Conservation (phyloP, 768 basidiomycete species). For the Lanmaoa pseudosensibilis region DNA sequence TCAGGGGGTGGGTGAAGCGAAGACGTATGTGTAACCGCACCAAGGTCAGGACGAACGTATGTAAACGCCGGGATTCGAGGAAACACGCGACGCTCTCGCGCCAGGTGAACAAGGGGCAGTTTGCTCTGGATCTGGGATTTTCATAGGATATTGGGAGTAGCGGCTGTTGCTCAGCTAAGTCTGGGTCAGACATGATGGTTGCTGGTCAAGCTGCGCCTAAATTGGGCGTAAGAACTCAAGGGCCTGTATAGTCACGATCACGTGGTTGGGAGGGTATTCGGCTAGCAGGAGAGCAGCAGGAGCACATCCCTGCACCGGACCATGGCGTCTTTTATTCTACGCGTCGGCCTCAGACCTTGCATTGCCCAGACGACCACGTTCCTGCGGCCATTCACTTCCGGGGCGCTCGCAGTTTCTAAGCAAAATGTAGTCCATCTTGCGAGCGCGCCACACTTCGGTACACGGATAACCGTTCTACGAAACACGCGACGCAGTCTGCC, state of each 20-base stretch:
- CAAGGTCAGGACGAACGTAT: constrained; percentile 57
- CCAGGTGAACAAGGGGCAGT: constrained; percentile 17
- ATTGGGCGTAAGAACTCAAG: neutral
- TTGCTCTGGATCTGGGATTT: constrained; percentile 6
- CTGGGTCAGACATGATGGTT: constrained; percentile 26
- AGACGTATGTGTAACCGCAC: constrained; percentile 40
- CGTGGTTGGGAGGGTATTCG: constrained; percentile 5
- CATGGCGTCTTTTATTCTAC: constrained; percentile 16
- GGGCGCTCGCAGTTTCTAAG: constrained; percentile 3
- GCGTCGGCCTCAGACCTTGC: constrained; percentile 20
- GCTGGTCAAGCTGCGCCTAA: neutral
- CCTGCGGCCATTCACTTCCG: neutral
- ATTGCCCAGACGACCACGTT: constrained; percentile 2
- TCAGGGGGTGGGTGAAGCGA: constrained; percentile 18
- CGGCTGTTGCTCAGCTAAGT: constrained; percentile 47
- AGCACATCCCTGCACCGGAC: neutral
- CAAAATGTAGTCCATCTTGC: neutral
- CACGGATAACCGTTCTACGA: constrained; percentile 1
- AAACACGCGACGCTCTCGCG: constrained; percentile 41
- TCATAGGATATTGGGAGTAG: constrained; percentile 40
- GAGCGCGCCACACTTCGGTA: neutral
- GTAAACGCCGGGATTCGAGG: constrained; percentile 55
- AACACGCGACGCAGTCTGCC: constrained; percentile 10
- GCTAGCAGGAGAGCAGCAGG: neutral
- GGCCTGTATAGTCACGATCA: constrained; percentile 7